Conservation (phyloP, 2,329 filamentous ascomycete genomes). For the Westerdykella aurantiaca region DNA sequence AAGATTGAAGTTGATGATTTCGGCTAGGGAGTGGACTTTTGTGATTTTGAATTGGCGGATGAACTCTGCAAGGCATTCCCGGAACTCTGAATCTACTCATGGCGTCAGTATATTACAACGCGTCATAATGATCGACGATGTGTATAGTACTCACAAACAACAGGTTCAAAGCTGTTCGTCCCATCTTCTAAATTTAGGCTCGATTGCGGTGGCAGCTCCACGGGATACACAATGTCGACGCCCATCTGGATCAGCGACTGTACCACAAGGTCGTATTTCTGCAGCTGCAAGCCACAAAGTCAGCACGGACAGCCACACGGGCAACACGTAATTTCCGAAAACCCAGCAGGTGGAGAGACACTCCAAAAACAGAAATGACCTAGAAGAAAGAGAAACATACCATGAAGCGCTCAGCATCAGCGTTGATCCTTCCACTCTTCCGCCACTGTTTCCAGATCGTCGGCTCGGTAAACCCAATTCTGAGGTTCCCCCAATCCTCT, state of each 20-base stretch:
- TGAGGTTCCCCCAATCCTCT: constrained; percentile 25
- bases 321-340: constrained; percentile 1
- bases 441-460: constrained; percentile 32
- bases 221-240: constrained; percentile 31
- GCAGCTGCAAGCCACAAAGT: constrained; percentile 17
- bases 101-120: constrained; percentile 2
- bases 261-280: constrained; percentile 34
- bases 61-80: constrained; percentile 29
- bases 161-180: constrained; percentile 33
- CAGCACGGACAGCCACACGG: constrained; percentile 3
- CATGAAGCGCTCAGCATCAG: constrained; percentile 35
- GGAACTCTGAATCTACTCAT: constrained; percentile 30
- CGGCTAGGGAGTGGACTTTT: constrained; percentile 34
- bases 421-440: constrained; percentile 32
- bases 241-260: constrained; percentile 34
- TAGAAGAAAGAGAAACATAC: constrained; percentile 14
- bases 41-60: constrained; percentile 31
- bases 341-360: neutral
- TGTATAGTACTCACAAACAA: constrained; percentile 26
- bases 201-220: constrained; percentile 26
- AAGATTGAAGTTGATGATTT: constrained; percentile 36
- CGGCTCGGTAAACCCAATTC: constrained; percentile 34
- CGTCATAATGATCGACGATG: neutral
- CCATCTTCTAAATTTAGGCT: constrained; percentile 24
- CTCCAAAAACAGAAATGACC: neutral